Evolutionary conservation across 2,329 filamentous ascomycete genomes (phyloP).

Genomic region (Clonostachys sp.): DNA sequence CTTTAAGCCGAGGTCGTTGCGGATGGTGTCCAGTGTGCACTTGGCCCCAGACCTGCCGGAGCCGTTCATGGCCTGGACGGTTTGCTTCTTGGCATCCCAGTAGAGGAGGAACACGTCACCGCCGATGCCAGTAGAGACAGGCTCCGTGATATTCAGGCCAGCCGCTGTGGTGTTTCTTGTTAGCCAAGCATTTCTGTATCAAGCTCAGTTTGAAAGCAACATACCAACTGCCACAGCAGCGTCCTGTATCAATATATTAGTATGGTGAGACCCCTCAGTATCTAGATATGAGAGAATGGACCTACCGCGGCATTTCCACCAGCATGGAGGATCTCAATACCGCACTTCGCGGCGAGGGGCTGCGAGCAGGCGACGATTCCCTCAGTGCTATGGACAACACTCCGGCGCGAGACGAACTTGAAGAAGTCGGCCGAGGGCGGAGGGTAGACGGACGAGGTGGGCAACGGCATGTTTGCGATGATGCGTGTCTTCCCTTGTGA

Average conservation of each 20-base stretch:
- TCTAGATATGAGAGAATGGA: constrained; percentile 8
- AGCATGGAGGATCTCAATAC: constrained; percentile 75
- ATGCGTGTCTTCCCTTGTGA: neutral
- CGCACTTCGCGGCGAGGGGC: constrained; percentile 83
- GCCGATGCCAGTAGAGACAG: constrained; percentile 88
- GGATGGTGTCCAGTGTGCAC: constrained; percentile 64
- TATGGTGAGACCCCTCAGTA: neutral
- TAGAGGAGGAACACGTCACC: constrained; percentile 96
- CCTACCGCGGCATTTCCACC: constrained; percentile 91
- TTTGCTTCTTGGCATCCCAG: constrained; percentile 78
- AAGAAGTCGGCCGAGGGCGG: constrained; percentile 45
- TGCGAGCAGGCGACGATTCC: constrained; percentile 90
- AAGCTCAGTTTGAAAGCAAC: constrained; percentile 14
- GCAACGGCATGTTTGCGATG: constrained; percentile 35
- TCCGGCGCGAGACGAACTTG: constrained; percentile 74
- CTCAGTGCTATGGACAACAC: constrained; percentile 88
- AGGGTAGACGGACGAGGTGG: constrained; percentile 40
- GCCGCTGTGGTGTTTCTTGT: constrained; percentile 55
- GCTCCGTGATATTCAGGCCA: constrained; percentile 89
- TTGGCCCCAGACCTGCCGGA: constrained; percentile 77
- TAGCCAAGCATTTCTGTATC: neutral
- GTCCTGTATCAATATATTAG: constrained; percentile 51
- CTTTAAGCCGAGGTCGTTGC: constrained; percentile 62
- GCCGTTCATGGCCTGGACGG: constrained; percentile 84
- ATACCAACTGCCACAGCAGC: constrained; percentile 88